Evolutionary conservation across 441 rosid genomes (phyloP).

Genomic region (Geranium incanum): DNA sequence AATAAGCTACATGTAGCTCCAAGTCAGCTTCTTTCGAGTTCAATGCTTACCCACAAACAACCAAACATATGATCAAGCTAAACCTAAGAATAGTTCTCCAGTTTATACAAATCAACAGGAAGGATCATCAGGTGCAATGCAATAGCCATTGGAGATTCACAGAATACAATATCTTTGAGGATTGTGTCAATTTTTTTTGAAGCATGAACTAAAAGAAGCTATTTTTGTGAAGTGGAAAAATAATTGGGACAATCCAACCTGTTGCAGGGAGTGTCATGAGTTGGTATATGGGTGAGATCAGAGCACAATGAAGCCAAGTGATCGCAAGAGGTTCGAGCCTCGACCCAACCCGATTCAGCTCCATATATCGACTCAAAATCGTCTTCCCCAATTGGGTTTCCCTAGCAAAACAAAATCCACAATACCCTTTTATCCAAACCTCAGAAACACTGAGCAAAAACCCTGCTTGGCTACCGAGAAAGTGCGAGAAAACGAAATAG

Average conservation of each 20-base stretch:
- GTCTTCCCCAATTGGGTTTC: constrained; percentile 25
- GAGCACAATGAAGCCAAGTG: constrained; percentile 59
- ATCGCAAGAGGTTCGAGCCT: constrained; percentile 66
- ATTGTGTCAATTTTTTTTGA: background rate
- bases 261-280: constrained; percentile 62
- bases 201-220: background rate
- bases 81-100: background rate
- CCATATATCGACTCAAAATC: constrained; percentile 40
- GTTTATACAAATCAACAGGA: background rate
- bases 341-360: constrained; percentile 85
- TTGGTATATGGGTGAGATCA: constrained; percentile 57
- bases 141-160: background rate
- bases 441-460: background rate
- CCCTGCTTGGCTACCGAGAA: background rate
- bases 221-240: background rate
- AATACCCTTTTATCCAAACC: background rate
- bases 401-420: constrained; percentile 21
- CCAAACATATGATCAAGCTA: background rate
- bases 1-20: background rate
- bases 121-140: background rate
- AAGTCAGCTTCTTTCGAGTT: background rate
- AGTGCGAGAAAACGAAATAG: constrained; percentile 8
- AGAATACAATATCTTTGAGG: background rate
- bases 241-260: constrained; percentile 29
- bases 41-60: background rate